Evolutionary conservation across 805 yeast genomes (phyloP).

Genomic region (Saturnispora dispora): DNA sequence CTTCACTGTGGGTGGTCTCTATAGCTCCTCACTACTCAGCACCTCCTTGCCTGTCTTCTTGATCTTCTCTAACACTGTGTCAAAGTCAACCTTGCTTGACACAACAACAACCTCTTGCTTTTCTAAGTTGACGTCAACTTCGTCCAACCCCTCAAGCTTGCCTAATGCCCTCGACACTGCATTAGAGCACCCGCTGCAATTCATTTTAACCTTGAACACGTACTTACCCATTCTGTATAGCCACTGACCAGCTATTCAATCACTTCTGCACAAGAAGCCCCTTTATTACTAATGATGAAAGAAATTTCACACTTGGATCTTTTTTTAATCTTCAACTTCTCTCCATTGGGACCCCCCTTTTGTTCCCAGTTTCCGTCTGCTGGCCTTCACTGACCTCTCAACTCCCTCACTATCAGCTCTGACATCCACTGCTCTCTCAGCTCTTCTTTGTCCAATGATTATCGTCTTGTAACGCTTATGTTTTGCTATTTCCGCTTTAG

Average conservation of each 20-base stretch:
- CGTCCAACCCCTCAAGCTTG: conserved; percentile 64
- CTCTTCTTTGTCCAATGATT: not conserved
- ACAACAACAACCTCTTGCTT: conserved; percentile 71
- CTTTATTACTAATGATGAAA: not conserved
- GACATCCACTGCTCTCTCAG: too few species aligned
- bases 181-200: conserved; percentile 79
- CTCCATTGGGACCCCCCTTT: not conserved
- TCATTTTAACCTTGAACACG: conserved; percentile 75
- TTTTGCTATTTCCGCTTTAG: conserved; percentile 1
- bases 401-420: too few species aligned
- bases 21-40: conserved; percentile 41
- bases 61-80: conserved; percentile 71
- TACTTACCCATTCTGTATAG: conserved; percentile 41
- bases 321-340: too few species aligned
- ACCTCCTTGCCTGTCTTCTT: conserved; percentile 88
- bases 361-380: not conserved
- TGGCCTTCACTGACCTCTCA: too few species aligned
- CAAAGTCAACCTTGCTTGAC: conserved; percentile 48
- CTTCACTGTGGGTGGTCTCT: too few species aligned
- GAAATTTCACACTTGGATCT: not conserved
- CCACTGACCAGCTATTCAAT: not conserved
- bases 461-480: not conserved
- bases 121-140: conserved; percentile 66
- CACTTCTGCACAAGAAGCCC: not conserved
- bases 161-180: conserved; percentile 75